Percentiles rank a stretch among this genome's conserved stretches.
These are phyloP conservation scores for Nissolia schottii DNA, from an alignment of 306 rosid genomes.

Conservation along the genomic window DNA sequence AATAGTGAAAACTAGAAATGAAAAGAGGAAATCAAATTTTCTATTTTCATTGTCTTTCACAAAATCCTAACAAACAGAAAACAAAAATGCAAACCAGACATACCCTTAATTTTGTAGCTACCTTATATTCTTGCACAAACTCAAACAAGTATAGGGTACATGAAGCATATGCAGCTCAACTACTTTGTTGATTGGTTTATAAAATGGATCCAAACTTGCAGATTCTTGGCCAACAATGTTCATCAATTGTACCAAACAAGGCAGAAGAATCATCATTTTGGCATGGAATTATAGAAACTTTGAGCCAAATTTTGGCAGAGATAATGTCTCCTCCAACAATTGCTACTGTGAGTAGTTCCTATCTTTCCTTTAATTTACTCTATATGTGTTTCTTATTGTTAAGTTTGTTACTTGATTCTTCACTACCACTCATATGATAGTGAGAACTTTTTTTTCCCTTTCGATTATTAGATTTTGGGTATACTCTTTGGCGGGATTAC, in stretches of 20 bases:
- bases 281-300: conserved; percentile 17
- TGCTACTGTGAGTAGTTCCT: conserved; percentile 63
- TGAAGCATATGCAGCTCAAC: not conserved
- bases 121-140: too few relatives aligned
- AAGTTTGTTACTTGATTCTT: not conserved
- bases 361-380: not conserved
- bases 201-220: not conserved
- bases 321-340: conserved; percentile 67
- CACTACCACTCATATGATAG: not conserved
- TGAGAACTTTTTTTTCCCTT: not conserved
- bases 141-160: not conserved
- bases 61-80: too few relatives aligned
- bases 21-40: too few relatives aligned
- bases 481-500: conserved; percentile 50
- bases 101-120: too few relatives aligned
- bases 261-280: conserved; percentile 25
- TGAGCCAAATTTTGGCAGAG: conserved; percentile 39
- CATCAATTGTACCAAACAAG: not conserved
- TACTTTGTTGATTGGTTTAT: not conserved
- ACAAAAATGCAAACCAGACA: too few relatives aligned
- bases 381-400: too few relatives aligned
- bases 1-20: too few relatives aligned
- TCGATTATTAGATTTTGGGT: conserved; percentile 52
- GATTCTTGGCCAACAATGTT: conserved; percentile 29
- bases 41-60: too few relatives aligned